Conservation (phyloP, 2,329 filamentous ascomycete genomes). For the Colletotrichum phormii region DNA sequence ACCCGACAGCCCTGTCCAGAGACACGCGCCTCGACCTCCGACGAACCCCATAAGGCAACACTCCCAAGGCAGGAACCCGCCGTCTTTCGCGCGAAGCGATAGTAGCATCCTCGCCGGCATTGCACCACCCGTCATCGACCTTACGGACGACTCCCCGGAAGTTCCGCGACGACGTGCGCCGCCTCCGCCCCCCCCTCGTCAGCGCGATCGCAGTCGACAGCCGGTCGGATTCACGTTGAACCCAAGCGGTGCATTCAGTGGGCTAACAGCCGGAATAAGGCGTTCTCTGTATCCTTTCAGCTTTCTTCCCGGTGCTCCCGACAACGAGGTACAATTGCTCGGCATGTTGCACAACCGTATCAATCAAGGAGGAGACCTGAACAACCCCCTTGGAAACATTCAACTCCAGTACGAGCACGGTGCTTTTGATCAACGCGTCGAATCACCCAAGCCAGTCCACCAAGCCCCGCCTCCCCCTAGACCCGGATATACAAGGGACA, state of each 20-base stretch:
- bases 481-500: constrained; percentile 84
- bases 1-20: constrained; percentile 56
- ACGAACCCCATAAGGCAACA: constrained; percentile 56
- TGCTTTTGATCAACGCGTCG: constrained; percentile 46
- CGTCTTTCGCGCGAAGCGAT: constrained; percentile 57
- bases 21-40: constrained; percentile 28
- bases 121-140: constrained; percentile 59
- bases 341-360: constrained; percentile 31
- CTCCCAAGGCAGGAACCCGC: constrained; percentile 54
- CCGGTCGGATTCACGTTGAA: constrained; percentile 4
- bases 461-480: constrained; percentile 73
- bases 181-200: constrained; percentile 38
- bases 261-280: constrained; percentile 22
- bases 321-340: constrained; percentile 31
- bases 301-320: constrained; percentile 15
- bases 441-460: constrained; percentile 60
- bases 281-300: constrained; percentile 28
- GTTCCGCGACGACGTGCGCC: constrained; percentile 20
- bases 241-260: constrained; percentile 22
- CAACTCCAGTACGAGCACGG: constrained; percentile 38
- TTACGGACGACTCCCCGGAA: constrained; percentile 60
- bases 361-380: constrained; percentile 20
- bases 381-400: constrained; percentile 36
- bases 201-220: constrained; percentile 5
- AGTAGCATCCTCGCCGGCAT: constrained; percentile 52